Evolutionary conservation across 2,329 filamentous ascomycete genomes (phyloP), one percentile per base, ranked within the genome.

Genomic region (Curvularia hawaiiensis): DNA sequence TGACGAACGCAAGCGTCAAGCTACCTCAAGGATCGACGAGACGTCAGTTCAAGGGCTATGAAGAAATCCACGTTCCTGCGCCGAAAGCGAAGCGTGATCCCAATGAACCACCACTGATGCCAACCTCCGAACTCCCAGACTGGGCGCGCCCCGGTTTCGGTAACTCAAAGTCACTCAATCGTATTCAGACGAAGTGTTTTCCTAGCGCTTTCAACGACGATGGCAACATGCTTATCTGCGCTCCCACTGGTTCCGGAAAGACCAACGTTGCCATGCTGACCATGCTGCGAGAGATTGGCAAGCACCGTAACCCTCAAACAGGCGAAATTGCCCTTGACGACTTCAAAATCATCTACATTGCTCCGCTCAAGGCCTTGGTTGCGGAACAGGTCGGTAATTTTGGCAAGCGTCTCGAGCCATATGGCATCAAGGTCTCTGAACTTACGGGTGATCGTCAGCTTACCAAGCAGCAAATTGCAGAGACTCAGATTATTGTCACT

Each of bases 321-420:
- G 95, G 95, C n/a, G 90, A 96, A 59, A 95, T 99, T 63, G 92
- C 96, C 75, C 82, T 99, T 9, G 95, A 99, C 71, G 88, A 93
- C 43, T 99, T 99, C 83, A 99, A 99, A 80, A 97, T 99, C 68
- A 90, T 99, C 41, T 99, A 96, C 75, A 97, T 99, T 71, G 95
- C 95, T 30, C 95, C 95, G 0, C 78, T 99, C 57, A 99, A 99
- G 75, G 95, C 95, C 46, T 79, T 99, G 63, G 95, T 99, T 3
- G 93, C 97, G 75, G 95, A 99, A 75, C 95, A 99, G 78, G 95
- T 99, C 52, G 95, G 95, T 53, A 99, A 98, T 77, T 96, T 99
- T 76, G 93, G 95, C 65, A 92, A 92, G 74, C 87, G 96, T 56
- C 83, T 99, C 10, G 91, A 94, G 73, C 87, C 91, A 0, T 98